phyloP scores from a whole-genome alignment of 352 stramenopile genomes.

The Phytopythium chamaehyphon region DNA sequence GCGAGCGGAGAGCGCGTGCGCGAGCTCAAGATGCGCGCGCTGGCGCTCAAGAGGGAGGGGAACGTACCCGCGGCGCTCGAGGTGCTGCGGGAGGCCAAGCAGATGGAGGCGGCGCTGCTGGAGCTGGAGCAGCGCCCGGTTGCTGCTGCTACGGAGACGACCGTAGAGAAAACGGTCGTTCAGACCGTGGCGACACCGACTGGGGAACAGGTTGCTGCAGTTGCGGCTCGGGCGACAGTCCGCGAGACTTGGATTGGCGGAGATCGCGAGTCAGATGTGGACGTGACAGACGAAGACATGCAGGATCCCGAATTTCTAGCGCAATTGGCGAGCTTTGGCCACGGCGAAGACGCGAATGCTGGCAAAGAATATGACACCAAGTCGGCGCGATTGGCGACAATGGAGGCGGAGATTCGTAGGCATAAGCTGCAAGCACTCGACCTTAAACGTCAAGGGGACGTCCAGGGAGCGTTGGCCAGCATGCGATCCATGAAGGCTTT shows the following conservation, averaged over 20 bases:
- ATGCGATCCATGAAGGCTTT: conserved; percentile 64
- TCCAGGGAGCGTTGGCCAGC: conserved; percentile 44
- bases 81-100: conserved; percentile 57
- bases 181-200: background rate
- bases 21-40: conserved; percentile 46
- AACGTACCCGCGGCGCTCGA: conserved; percentile 46
- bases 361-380: background rate
- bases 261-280: conserved; percentile 15
- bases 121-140: background rate
- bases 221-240: too few species aligned
- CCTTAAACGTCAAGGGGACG: conserved; percentile 53
- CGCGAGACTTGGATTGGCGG: too few species aligned
- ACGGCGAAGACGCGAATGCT: conserved; percentile 13
- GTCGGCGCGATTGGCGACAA: conserved; percentile 12
- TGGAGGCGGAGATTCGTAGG: conserved; percentile 43
- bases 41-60: conserved; percentile 53
- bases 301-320: conserved; percentile 60
- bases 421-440: conserved; percentile 44
- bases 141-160: background rate
- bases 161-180: background rate
- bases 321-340: conserved; percentile 47
- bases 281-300: conserved; percentile 82
- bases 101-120: conserved; percentile 31
- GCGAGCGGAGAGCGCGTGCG: conserved; percentile 18
- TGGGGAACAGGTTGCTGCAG: too few species aligned